Evolutionary conservation across 2,329 filamentous ascomycete species (phyloP), one percentile per base, ranked within the genome.

Genomic region (Aphanoascus verrucosus): DNA sequence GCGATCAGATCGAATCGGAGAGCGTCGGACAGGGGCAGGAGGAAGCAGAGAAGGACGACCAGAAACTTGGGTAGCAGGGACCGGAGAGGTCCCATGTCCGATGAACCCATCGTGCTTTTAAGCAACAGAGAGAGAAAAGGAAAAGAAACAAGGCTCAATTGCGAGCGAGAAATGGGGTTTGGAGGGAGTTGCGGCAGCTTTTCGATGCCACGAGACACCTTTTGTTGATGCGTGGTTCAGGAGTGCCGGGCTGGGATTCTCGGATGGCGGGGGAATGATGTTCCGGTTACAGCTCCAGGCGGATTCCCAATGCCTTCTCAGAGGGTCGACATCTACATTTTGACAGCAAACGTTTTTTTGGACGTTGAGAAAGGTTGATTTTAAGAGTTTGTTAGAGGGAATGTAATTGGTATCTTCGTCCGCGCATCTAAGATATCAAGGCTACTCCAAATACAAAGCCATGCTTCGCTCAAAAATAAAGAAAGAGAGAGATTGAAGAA

Each of bases 1-100:
- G 89, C 88, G 63, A 81, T 73, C 57, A 98, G 81, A 65, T 98
- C 93, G 78, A 98, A 96, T 76, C 94, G 96, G 64, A 98, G 82
- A 56, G 89, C 89, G 40, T 38, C 46, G 14, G 49, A 49, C 45
- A 55, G 40, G 12, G 49, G 23, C 23, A 28, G 46, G n/a, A 54
- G 15, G 50, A 57, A 43, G 37, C 53, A 38, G 46, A 23, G 54
- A 45, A 57, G 49, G 7, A 55, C 35, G 40, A 55, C 34, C 35
- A 50, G 32, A 40, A 58, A 49, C 51, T 19, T 44, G 35, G 31
- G 28, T 20, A 40, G 53, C 53, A 58, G 31, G 52, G 38, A 57
- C 38, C 44, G 49, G 9, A 45, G 7, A 28, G 23, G 52, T 31
- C 52, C 40, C 41, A 46, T 41, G 17, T 49, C 46, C 42, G 42